phyloP scores from a whole-genome alignment of 2,329 filamentous ascomycete genomes.

The Aspergillus sp. region DNA sequence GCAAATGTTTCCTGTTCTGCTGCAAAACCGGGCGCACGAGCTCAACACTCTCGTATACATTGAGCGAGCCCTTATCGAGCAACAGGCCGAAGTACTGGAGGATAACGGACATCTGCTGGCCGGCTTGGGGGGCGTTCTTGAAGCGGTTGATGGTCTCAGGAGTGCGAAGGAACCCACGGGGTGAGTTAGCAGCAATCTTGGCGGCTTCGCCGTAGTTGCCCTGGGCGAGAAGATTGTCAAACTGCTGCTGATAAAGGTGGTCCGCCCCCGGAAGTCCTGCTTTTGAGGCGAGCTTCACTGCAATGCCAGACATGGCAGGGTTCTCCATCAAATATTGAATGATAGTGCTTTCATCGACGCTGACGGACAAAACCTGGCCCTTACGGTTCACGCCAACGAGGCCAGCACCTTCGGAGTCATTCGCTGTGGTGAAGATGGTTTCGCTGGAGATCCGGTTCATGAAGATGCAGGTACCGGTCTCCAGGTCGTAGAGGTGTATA shows the following conservation, averaged over 20 bases:
- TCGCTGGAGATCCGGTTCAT: slow-evolving; percentile 99
- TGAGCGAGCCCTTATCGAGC: slow-evolving; percentile 86
- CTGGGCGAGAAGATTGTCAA: slow-evolving; percentile 72
- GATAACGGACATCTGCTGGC: slow-evolving; percentile 77
- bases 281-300: slow-evolving; percentile 91
- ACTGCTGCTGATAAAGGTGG: slow-evolving; percentile 83
- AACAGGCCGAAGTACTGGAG: slow-evolving; percentile 97
- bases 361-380: slow-evolving; percentile 90
- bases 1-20: slow-evolving; percentile 87
- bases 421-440: slow-evolving; percentile 91
- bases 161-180: slow-evolving; percentile 87
- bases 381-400: slow-evolving; percentile 95
- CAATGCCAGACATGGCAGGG: slow-evolving; percentile 84
- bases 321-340: slow-evolving; percentile 95
- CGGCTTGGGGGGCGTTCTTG: slow-evolving; percentile 68
- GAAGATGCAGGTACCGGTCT: slow-evolving; percentile 92
- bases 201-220: slow-evolving; percentile 82
- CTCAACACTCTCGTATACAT: slow-evolving; percentile 89
- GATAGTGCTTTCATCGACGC: slow-evolving; percentile 81
- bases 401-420: slow-evolving; percentile 74
- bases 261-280: slow-evolving; percentile 91
- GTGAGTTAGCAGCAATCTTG: slow-evolving; percentile 93
- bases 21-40: slow-evolving; percentile 83
- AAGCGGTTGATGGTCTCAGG: slow-evolving; percentile 93
- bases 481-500: slow-evolving; percentile 96